Conservation (phyloP, 306 rosid species). For the Corylus avellana region DNA sequence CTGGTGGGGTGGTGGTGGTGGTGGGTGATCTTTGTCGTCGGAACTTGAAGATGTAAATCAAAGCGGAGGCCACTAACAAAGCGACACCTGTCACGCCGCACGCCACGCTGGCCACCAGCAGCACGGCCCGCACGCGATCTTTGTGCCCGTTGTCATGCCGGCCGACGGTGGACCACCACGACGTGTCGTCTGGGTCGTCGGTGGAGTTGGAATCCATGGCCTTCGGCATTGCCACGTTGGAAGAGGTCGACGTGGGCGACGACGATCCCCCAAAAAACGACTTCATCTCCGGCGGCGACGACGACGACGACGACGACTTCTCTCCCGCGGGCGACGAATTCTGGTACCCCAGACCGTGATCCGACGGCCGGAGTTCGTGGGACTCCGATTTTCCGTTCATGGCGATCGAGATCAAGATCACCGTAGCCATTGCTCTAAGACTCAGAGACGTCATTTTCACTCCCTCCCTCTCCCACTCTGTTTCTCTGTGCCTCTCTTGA, state of each 20-base stretch:
- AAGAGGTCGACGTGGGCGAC: constrained; percentile 37
- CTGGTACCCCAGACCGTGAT: constrained; percentile 73
- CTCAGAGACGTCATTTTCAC: constrained; percentile 14
- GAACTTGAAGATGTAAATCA: constrained; percentile 46
- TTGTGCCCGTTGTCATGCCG: background rate
- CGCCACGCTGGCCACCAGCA: constrained; percentile 62
- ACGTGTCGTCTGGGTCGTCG: constrained; percentile 44
- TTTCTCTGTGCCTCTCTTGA: background rate
- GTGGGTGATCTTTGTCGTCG: constrained; percentile 24
- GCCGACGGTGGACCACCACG: constrained; percentile 40
- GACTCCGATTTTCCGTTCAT: constrained; percentile 32
- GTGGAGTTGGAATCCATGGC: constrained; percentile 42
- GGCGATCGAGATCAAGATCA: constrained; percentile 6
- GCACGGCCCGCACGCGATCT: constrained; percentile 39
- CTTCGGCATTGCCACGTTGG: constrained; percentile 41
- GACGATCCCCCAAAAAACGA: constrained; percentile 69
- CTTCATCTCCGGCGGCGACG: constrained; percentile 44
- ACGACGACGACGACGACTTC: constrained; percentile 23
- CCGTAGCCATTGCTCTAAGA: background rate
- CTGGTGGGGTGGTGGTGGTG: background rate
- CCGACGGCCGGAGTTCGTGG: constrained; percentile 75
- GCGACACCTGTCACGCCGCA: constrained; percentile 82
- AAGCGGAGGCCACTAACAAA: constrained; percentile 55
- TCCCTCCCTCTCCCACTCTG: background rate
- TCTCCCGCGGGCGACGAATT: constrained; percentile 39